Conservation (phyloP, 2,329 filamentous ascomycete genomes). For the Colletotrichum abscissum region DNA sequence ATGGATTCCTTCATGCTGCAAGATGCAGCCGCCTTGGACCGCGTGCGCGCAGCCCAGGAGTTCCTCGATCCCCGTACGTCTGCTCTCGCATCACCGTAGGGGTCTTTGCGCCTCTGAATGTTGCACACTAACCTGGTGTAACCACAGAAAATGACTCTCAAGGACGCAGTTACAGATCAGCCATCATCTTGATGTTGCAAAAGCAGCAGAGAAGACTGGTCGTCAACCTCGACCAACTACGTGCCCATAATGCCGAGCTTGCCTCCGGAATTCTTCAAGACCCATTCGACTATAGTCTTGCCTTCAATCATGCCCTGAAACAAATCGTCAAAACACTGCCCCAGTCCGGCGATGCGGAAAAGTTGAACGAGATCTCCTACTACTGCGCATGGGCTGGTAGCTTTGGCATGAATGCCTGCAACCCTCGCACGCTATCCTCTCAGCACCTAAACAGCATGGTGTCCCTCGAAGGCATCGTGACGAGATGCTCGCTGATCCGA, state of each 20-base stretch:
- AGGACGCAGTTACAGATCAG: slow-evolving; percentile 83
- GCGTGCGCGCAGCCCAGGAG: slow-evolving; percentile 87
- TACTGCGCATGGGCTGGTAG: slow-evolving; percentile 98
- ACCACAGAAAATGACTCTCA: slow-evolving; percentile 58
- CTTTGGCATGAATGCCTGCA: slow-evolving; percentile 95
- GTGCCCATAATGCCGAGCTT: slow-evolving; percentile 86
- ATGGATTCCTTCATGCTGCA: slow-evolving; percentile 83
- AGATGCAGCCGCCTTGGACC: slow-evolving; percentile 86
- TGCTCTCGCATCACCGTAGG: slow-evolving; percentile 8
- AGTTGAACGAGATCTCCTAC: slow-evolving; percentile 83
- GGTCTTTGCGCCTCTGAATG: slow-evolving; percentile 37
- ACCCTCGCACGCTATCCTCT: slow-evolving; percentile 91
- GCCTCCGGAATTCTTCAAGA: slow-evolving; percentile 81
- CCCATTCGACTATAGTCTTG: slow-evolving; percentile 88
- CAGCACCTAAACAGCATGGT: slow-evolving; percentile 96
- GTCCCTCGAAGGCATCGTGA: slow-evolving; percentile 96
- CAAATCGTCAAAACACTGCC: slow-evolving; percentile 86
- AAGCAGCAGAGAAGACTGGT: slow-evolving; percentile 73
- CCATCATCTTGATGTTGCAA: slow-evolving; percentile 83
- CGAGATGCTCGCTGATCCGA: slow-evolving; percentile 92
- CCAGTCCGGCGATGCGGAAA: slow-evolving; percentile 80
- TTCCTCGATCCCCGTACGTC: slow-evolving; percentile 91
- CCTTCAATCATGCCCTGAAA: slow-evolving; percentile 92
- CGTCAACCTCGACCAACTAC: slow-evolving; percentile 90
- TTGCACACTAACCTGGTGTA: slow-evolving; percentile 2